Conservation (phyloP, 1,139 yeast species). For the Pichia sp. region DNA sequence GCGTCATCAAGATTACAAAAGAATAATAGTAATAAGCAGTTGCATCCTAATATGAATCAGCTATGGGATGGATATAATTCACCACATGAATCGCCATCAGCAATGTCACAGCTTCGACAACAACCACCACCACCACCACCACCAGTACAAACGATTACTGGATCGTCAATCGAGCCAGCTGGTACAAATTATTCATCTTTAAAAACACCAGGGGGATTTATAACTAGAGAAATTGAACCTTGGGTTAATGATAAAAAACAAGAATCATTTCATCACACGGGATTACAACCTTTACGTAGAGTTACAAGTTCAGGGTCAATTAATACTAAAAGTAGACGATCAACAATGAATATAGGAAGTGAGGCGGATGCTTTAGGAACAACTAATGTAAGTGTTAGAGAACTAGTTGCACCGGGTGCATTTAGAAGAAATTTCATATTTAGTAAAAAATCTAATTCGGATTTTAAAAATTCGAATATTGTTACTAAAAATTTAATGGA, state of each 20-base stretch:
- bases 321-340: conserved; percentile 14
- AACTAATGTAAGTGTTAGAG: conserved; percentile 43
- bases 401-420: conserved; percentile 87
- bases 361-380: conserved; percentile 1
- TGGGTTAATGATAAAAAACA: conserved; percentile 50
- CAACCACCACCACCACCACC: conserved; percentile 3
- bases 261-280: conserved; percentile 8
- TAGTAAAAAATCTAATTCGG: conserved; percentile 29
- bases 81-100: not conserved
- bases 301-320: conserved; percentile 27
- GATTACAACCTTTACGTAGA: conserved; percentile 27
- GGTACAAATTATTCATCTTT: conserved; percentile 48
- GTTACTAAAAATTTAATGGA: conserved; percentile 70
- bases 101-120: no score
- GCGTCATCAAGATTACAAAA: conserved; percentile 4
- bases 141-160: not conserved
- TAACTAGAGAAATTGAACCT: conserved; percentile 74
- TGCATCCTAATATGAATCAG: not conserved
- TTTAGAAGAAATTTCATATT: conserved; percentile 78
- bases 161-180: conserved; percentile 17
- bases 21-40: no score
- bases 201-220: conserved; percentile 77
- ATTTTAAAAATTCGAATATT: conserved; percentile 32
- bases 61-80: not conserved
- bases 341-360: conserved; percentile 13